Conservation (phyloP, 2,329 filamentous ascomycete genomes). For the Pseudocercospora musae region DNA sequence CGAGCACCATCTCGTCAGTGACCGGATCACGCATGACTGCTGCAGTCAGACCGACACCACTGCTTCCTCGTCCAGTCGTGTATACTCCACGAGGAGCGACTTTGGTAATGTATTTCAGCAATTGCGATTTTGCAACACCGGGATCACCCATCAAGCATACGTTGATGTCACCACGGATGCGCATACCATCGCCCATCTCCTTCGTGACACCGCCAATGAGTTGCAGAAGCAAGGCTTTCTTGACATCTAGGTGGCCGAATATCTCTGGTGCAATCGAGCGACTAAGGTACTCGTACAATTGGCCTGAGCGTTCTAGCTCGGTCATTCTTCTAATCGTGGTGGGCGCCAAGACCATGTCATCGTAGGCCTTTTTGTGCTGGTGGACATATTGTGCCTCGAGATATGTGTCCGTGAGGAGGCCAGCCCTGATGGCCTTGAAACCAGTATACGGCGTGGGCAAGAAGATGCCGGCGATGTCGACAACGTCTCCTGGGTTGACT, state of each 20-base stretch:
- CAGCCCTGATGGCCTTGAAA: conserved; percentile 93
- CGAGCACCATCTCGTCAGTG: conserved; percentile 79
- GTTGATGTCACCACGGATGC: conserved; percentile 98
- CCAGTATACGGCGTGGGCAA: conserved; percentile 97
- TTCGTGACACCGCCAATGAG: conserved; percentile 96
- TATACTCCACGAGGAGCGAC: conserved; percentile 90
- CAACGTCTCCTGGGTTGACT: conserved; percentile 88
- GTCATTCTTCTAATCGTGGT: conserved; percentile 79
- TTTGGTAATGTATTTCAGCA: conserved; percentile 97
- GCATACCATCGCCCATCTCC: conserved; percentile 96
- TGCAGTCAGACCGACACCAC: conserved; percentile 76
- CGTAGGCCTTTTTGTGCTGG: conserved; percentile 98
- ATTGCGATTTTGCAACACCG: conserved; percentile 97
- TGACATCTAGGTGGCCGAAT: conserved; percentile 92
- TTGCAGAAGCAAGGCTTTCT: conserved; percentile 93
- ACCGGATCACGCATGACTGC: conserved; percentile 82
- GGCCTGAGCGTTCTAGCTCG: conserved; percentile 76
- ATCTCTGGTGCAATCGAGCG: conserved; percentile 98
- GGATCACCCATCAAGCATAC: conserved; percentile 98
- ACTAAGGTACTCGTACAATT: conserved; percentile 92
- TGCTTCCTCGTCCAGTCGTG: conserved; percentile 76
- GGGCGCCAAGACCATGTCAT: conserved; percentile 81
- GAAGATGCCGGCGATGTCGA: conserved; percentile 94
- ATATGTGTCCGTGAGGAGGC: conserved; percentile 95
- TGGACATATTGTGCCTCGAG: conserved; percentile 89